A percentile compares a stretch with the other conserved stretches of the same genome.
These are phyloP conservation scores for Saururus chinensis DNA, from an alignment of 164 flowering plant species.

Conservation along the genomic window DNA sequence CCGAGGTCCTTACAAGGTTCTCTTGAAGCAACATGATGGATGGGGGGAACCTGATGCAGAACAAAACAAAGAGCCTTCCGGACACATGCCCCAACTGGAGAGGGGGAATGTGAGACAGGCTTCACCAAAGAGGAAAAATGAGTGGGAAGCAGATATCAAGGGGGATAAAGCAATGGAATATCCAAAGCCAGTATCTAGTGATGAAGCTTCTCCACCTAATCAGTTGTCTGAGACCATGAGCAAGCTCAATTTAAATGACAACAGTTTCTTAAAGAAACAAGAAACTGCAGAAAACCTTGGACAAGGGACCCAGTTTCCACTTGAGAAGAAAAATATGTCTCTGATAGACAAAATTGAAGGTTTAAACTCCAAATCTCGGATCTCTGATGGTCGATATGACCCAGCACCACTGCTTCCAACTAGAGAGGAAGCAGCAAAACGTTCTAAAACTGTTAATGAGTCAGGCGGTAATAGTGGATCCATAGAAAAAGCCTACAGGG, in stretches of 20 bases:
- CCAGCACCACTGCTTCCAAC: slow-evolving; percentile 12
- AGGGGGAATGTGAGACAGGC: slow-evolving; percentile 19
- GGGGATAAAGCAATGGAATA: slow-evolving; percentile 25
- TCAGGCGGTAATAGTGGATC: slow-evolving; percentile 13
- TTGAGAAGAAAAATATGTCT: slow-evolving; percentile 36
- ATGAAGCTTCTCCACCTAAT: slow-evolving; percentile 19
- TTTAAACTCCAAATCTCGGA: slow-evolving; percentile 64
- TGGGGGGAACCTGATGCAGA: slow-evolving; percentile 38
- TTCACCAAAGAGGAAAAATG: slow-evolving; percentile 25
- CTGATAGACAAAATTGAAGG: slow-evolving; percentile 72
- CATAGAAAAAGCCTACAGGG: slow-evolving; percentile 20
- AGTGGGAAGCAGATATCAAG: slow-evolving; percentile 26
- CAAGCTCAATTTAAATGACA: slow-evolving; percentile 7
- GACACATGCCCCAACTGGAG: slow-evolving; percentile 15
- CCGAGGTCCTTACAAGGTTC: slow-evolving; percentile 47
- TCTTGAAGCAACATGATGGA: slow-evolving; percentile 56
- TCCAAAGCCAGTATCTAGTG: slow-evolving; percentile 18
- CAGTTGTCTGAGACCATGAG: slow-evolving; percentile 1
- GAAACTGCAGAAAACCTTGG: slow-evolving; percentile 11
- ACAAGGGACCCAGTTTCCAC: slow-evolving; percentile 12
- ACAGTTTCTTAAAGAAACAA: slow-evolving; percentile 17
- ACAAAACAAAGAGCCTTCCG: slow-evolving; percentile 30
- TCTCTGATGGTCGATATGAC: slow-evolving; percentile 44
- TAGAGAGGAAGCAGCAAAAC: slow-evolving; percentile 30
- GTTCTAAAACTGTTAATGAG: slow-evolving; percentile 11